Conservation (phyloP, 148 eudicot species). For the Rhododendron ovatum region DNA sequence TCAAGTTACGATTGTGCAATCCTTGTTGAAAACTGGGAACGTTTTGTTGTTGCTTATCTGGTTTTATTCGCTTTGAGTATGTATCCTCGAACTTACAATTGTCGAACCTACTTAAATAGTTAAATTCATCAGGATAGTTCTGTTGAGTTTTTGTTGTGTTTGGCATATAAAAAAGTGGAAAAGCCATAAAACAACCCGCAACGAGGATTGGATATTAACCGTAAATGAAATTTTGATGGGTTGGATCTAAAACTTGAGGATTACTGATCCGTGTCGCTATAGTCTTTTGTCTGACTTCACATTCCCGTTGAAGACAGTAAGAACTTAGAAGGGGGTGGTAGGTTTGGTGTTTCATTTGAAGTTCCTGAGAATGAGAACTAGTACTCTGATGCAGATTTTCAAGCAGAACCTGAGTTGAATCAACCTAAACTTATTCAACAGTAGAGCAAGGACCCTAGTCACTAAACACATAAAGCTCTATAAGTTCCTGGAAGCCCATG, state of each 20-base stretch:
- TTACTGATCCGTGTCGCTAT: not conserved
- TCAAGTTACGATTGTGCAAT: not conserved
- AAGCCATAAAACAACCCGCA: not conserved
- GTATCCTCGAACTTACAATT: not conserved
- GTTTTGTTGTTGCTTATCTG: not conserved
- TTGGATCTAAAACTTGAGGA: not conserved
- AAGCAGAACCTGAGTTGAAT: not conserved
- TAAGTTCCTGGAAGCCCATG: not conserved
- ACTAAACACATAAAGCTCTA: not conserved
- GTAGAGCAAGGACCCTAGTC: not conserved
- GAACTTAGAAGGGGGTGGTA: not conserved
- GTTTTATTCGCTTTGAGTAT: not conserved
- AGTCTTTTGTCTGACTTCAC: not conserved
- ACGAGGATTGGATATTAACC: not conserved
- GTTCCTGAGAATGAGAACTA: not conserved
- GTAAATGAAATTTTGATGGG: not conserved
- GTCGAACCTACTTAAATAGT: not conserved
- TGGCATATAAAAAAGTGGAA: not conserved
- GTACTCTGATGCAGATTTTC: not conserved
- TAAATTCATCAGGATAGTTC: not conserved
- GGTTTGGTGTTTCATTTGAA: not conserved
- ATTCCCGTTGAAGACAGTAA: not conserved
- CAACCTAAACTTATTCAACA: not conserved
- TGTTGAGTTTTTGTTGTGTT: not conserved
- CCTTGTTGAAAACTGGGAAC: not conserved